Conservation (phyloP, 2,329 filamentous ascomycete genomes). For the Aaosphaeria arxii region DNA sequence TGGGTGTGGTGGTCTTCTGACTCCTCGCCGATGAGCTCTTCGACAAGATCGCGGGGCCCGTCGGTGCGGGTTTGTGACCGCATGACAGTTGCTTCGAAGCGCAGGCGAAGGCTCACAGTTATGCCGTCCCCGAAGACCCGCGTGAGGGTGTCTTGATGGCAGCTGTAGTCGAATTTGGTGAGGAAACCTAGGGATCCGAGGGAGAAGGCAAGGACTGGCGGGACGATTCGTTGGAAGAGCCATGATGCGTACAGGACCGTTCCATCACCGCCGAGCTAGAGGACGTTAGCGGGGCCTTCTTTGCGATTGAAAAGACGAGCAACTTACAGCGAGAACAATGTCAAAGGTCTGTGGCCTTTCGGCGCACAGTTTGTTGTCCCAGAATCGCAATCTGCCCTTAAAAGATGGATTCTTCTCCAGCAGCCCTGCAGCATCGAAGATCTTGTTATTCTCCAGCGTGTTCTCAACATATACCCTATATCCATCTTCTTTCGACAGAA, state of each 20-base stretch:
- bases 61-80: slow-evolving; percentile 56
- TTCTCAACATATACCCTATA: slow-evolving; percentile 84
- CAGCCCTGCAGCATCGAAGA: slow-evolving; percentile 71
- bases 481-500: slow-evolving; percentile 67
- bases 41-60: slow-evolving; percentile 57
- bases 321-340: slow-evolving; percentile 72
- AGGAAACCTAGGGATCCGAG: slow-evolving; percentile 91
- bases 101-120: slow-evolving; percentile 78
- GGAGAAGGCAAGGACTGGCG: slow-evolving; percentile 87
- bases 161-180: slow-evolving; percentile 90
- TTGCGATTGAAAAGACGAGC: background rate
- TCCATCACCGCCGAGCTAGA: slow-evolving; percentile 80
- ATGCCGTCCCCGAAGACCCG: slow-evolving; percentile 78
- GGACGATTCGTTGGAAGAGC: slow-evolving; percentile 94
- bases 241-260: slow-evolving; percentile 95
- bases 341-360: slow-evolving; percentile 84
- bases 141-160: slow-evolving; percentile 66
- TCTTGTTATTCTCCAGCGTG: slow-evolving; percentile 65
- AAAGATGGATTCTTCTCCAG: slow-evolving; percentile 58
- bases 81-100: slow-evolving; percentile 95
- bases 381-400: slow-evolving; percentile 68
- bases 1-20: slow-evolving; percentile 82
- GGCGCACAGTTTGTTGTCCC: slow-evolving; percentile 76
- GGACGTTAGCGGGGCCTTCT: background rate
- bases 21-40: slow-evolving; percentile 86